Conservation (phyloP, 306 rosid species). For the Corylus americana region DNA sequence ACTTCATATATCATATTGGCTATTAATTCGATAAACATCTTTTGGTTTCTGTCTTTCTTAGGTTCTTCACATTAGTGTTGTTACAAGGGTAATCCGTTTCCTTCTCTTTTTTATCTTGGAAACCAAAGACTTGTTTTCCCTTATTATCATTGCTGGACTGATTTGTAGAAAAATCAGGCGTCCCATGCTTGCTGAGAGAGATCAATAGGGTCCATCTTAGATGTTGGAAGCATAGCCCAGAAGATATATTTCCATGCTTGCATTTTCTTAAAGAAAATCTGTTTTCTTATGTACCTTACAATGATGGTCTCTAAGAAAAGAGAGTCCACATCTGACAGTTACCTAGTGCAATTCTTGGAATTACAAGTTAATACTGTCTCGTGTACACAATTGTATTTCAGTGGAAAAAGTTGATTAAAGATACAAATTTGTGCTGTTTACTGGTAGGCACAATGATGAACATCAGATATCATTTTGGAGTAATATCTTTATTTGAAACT, state of each 20-base stretch:
- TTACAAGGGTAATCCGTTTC: neutral
- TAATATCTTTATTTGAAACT: neutral
- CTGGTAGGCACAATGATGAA: neutral
- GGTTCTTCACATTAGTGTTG: conserved; percentile 9
- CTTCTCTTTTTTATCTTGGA: neutral
- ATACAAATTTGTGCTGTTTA: neutral
- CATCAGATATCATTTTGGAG: neutral
- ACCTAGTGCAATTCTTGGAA: neutral
- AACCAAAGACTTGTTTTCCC: neutral
- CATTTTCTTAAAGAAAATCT: neutral
- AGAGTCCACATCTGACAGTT: neutral
- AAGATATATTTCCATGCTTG: no score
- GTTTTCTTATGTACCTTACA: neutral
- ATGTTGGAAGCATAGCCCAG: neutral
- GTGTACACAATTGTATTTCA: neutral
- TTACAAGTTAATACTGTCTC: neutral
- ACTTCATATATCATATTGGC: conserved; percentile 8
- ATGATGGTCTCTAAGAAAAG: neutral
- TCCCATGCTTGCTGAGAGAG: neutral
- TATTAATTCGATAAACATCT: neutral
- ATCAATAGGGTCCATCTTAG: neutral
- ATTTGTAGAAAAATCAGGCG: neutral
- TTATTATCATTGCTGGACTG: neutral
- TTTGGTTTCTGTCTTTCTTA: neutral
- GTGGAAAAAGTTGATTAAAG: neutral